phyloP scores from a whole-genome alignment of 768 basidiomycete genomes.

The Tylopilus rubrobrunneus region DNA sequence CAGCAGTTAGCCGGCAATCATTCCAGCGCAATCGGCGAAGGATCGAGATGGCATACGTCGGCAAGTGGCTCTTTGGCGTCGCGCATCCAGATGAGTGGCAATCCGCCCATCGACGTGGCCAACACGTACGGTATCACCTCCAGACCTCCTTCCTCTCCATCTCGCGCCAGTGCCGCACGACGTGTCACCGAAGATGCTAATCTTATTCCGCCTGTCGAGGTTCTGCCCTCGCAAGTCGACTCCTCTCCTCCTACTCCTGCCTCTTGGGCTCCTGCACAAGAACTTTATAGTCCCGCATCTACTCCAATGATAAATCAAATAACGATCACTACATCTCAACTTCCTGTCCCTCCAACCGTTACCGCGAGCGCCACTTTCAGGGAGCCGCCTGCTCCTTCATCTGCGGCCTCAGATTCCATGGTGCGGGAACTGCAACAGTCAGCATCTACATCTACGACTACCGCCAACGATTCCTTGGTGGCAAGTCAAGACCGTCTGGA shows the following conservation, averaged over 20 bases:
- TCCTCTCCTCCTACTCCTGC: slow-evolving; percentile 15
- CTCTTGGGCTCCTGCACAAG: slow-evolving; percentile 3
- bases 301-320: neutral
- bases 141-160: neutral
- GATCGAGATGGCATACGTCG: neutral
- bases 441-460: no score
- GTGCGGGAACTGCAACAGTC: neutral
- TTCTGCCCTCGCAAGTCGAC: slow-evolving; percentile 17
- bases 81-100: slow-evolving; percentile 20
- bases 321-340: neutral
- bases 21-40: neutral
- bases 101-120: neutral
- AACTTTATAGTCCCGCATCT: neutral
- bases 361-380: neutral
- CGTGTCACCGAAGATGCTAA: neutral
- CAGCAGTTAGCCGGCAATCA: slow-evolving; percentile 18
- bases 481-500: no score
- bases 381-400: neutral
- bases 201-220: slow-evolving; percentile 32
- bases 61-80: slow-evolving; percentile 18
- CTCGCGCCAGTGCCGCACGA: neutral
- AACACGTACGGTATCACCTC: neutral
- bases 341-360: neutral
- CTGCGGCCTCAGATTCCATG: neutral
- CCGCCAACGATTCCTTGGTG: no score